Conservation (phyloP, 2,329 filamentous ascomycete genomes). For the Beauveria varroae region DNA sequence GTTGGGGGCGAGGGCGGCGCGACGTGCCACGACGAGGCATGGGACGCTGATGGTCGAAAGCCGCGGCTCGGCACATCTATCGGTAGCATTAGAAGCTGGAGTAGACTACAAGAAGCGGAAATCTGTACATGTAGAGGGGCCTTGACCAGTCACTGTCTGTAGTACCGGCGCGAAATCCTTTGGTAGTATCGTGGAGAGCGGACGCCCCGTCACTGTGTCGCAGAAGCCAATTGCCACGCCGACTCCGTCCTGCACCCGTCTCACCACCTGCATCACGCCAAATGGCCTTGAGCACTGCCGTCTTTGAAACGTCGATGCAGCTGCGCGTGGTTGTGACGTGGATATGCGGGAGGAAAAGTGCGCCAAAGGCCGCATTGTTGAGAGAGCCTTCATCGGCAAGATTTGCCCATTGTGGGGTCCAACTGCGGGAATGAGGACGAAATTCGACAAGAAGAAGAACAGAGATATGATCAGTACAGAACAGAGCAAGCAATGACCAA, state of each 20-base stretch:
- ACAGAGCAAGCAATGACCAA: too few species aligned
- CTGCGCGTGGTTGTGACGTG: neutral
- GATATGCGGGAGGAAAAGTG: neutral
- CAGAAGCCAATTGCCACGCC: conserved; percentile 9
- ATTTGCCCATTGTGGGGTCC: neutral
- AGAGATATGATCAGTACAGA: neutral
- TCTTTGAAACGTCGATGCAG: neutral
- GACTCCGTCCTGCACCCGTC: conserved; percentile 7
- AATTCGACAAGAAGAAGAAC: neutral
- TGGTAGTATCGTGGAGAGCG: conserved; percentile 7
- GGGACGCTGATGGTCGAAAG: conserved; percentile 2
- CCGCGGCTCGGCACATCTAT: conserved; percentile 4
- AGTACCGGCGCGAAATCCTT: conserved; percentile 8
- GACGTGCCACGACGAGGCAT: conserved; percentile 21
- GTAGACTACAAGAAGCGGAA: neutral
- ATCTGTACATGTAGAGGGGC: neutral
- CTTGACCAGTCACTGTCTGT: conserved; percentile 1
- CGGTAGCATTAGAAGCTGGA: neutral
- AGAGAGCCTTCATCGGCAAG: conserved; percentile 1
- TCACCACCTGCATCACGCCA: conserved; percentile 8
- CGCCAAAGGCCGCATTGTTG: conserved; percentile 6
- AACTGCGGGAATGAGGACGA: neutral
- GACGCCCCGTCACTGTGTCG: conserved; percentile 8
- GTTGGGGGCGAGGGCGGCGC: conserved; percentile 26
- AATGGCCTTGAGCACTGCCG: neutral